phyloP scores from a whole-genome alignment of 495 filamentous ascomycete genomes.

The Aspergillus taichungensis region DNA sequence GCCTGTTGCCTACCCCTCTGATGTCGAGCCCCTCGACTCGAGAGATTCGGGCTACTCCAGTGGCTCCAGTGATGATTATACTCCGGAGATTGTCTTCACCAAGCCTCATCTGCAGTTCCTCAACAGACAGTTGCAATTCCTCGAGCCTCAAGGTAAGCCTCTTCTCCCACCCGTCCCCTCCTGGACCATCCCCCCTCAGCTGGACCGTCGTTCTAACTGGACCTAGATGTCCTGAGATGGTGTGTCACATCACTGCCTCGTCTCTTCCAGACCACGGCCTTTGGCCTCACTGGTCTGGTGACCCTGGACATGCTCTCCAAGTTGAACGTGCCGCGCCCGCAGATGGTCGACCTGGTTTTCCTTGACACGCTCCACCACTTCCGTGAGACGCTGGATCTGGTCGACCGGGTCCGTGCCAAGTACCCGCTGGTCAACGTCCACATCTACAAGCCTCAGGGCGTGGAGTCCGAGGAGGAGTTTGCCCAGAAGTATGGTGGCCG shows the following conservation, averaged over 20 bases:
- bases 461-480: constrained; percentile 64
- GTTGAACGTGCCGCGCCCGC: constrained; percentile 58
- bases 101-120: constrained; percentile 81
- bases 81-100: constrained; percentile 77
- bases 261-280: constrained; percentile 95
- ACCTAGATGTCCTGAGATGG: constrained; percentile 78
- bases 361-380: constrained; percentile 97
- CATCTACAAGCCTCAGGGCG: constrained; percentile 74
- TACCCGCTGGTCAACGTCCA: constrained; percentile 78
- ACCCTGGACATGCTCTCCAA: constrained; percentile 94
- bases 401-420: constrained; percentile 63
- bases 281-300: constrained; percentile 86
- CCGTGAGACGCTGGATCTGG: constrained; percentile 73
- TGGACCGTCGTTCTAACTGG: constrained; percentile 16
- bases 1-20: constrained; percentile 30
- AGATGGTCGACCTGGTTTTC: constrained; percentile 83
- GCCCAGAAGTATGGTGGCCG: constrained; percentile 69
- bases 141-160: constrained; percentile 60
- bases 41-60: constrained; percentile 77
- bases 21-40: constrained; percentile 27
- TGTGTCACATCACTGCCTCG: constrained; percentile 81
- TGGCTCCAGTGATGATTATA: constrained; percentile 55
- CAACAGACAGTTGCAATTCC: constrained; percentile 76
- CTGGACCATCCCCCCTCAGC: constrained; percentile 7
- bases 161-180: constrained; percentile 2